Base-by-base conservation (phyloP, 805 yeast genomes). In the Torulaspora maleeae region DNA sequence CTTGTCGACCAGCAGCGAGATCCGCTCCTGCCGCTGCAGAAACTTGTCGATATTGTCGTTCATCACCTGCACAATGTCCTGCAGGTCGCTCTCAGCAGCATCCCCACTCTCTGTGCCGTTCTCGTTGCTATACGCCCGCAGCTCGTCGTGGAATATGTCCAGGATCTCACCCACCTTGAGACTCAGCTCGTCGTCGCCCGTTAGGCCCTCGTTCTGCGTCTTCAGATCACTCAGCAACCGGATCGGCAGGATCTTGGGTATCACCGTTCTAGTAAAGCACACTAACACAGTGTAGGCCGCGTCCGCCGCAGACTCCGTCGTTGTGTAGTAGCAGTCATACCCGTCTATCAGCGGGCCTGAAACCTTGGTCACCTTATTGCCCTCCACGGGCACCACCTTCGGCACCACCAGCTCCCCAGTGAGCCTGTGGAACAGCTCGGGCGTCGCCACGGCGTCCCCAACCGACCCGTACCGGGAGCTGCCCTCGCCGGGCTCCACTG, bases 21-120 rank as follows among this genome's bases (percentile, higher is more conserved):
- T 78, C 42, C 85, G 75, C 56, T 87, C 95, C 16, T 95, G 95
- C 41, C 96, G 75, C 53, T 79, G 80, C 54, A 87, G 68, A 20
- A 88, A 74, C 59, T 62, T 63, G 48, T 63, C 68, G 24, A 66
- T 64, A 43, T 66, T 66, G 46, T 65, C 68, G 49, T 64, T 66
- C 70, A 66, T 64, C 7, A 66, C 58, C 34, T 57, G 59, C n/a
- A 66, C 52, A 11, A 66, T 57, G 20, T 62, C 60, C 27, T 59
- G 55, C 34, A 66, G 37, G 34, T 64, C 67, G 15, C 54, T 51
- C 30, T 63, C 66, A 6, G 67, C 51, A 4, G 56, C 53, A 9
- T 54, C 56, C 3, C 53, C 55, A 25, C 51, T 36, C n/a, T 48
- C 43, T 10, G 45, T 45, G 11, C 56, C 55, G 45, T 44, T 46